A percentile compares a stretch with the other conserved stretches of the same genome.
phyloP scores from a whole-genome alignment of 495 filamentous ascomycete species.

The Penicillium simplicissimum region DNA sequence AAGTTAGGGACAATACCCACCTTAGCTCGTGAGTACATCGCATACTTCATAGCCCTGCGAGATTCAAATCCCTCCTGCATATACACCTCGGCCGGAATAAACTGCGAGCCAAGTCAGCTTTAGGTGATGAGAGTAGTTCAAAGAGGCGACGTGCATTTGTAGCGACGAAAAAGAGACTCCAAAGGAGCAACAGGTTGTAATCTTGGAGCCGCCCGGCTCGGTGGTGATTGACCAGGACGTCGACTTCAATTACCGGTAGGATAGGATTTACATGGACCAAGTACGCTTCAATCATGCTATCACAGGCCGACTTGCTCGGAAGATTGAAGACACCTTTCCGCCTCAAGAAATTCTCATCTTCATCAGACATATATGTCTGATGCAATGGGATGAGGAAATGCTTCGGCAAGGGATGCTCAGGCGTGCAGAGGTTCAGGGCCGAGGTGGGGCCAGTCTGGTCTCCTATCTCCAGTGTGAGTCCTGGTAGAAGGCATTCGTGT shows the following conservation, averaged over 20 bases:
- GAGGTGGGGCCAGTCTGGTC: constrained; percentile 29
- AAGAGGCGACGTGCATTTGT: constrained; percentile 32
- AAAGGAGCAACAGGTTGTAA: constrained; percentile 39
- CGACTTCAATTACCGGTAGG: constrained; percentile 40
- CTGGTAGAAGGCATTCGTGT: too few relatives aligned
- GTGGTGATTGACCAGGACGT: constrained; percentile 29
- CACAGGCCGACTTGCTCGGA: constrained; percentile 24
- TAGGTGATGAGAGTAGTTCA: not conserved
- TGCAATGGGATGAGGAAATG: constrained; percentile 30
- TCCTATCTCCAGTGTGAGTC: constrained; percentile 9
- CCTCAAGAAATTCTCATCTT: constrained; percentile 31
- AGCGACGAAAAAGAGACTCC: constrained; percentile 46
- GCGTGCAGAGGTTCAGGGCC: constrained; percentile 24
- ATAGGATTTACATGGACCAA: constrained; percentile 44
- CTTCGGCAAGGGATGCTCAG: constrained; percentile 22
- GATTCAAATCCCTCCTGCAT: constrained; percentile 35
- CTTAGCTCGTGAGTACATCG: constrained; percentile 42
- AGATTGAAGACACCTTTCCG: constrained; percentile 34
- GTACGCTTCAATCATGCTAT: constrained; percentile 33
- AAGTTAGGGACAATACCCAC: constrained; percentile 14
- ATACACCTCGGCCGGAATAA: constrained; percentile 28
- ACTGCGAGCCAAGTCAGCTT: constrained; percentile 15
- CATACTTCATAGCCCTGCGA: constrained; percentile 39
- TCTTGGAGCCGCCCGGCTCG: constrained; percentile 24
- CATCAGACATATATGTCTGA: constrained; percentile 18